Base-by-base conservation (phyloP, 371 early-diverging fungal species). In the Mucor lusitanicus region DNA sequence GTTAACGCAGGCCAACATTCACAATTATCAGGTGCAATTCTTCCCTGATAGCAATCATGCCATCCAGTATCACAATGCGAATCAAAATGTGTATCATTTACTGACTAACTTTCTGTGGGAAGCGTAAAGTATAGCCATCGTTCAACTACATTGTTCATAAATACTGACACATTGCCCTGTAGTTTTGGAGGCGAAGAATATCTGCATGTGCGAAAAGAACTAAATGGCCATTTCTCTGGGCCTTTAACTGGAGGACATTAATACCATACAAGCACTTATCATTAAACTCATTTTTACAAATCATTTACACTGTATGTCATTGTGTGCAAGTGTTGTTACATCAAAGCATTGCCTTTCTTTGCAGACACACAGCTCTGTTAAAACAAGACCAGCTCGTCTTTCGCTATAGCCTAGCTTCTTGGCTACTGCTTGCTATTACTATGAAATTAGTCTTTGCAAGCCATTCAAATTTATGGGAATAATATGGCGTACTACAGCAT, bases 1-100 rank as follows among this genome's bases (percentile, higher is more conserved):
- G 15, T 71, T 97, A 19, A 90, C 92, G 17, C 72, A 83, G 12
- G 88, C 87, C 12, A 82, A 80, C 33, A 81, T 95, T 42, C 90
- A 89, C 48, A 86, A 87, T 23, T 96, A 92, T 76, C 91, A 88
- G 50, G 86, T 94, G 9, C 95, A 94, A 48, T 86, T 89, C 63
- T 96, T 88, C 76, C 88, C 97, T 0, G 98, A 99, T 74, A 93
- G 89, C 53, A 94, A 97, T 76, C 99, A 99, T 78, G 72, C 85
- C n/a, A 97, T 98, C 63, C 67, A 75, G 48, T 79, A 83, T 40
- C 86, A 90, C 65, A 85, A 87, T 56, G 93, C 93, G 13, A 86
- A 89, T 53, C 76, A 79, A 11, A 89, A 90, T 50, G 80, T 93
- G 15, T 90, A 84, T 40, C 70, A 78, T 59, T 60, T 80, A 25